These are phyloP conservation scores for Desmodesmus armatus DNA, from an alignment of 139 green algal genomes.

Conservation along the genomic window DNA sequence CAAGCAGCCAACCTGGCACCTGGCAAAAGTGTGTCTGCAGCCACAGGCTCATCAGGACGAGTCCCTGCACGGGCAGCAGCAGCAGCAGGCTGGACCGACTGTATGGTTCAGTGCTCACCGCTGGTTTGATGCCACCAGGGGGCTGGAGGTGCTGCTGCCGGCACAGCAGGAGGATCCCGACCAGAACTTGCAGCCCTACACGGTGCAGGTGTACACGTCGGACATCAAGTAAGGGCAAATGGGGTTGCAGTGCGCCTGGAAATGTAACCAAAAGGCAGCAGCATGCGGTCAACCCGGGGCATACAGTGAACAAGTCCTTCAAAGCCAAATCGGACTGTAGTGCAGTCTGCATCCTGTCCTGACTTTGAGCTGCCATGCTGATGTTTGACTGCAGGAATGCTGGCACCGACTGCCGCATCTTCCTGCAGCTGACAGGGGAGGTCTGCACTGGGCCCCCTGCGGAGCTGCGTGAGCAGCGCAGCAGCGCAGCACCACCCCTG, in stretches of 20 bases:
- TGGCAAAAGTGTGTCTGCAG: conserved; percentile 62
- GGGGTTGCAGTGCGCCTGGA: background rate
- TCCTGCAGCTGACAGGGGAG: conserved; percentile 63
- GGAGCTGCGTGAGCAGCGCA: too few relatives aligned
- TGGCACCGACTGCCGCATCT: conserved; percentile 74
- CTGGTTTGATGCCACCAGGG: conserved; percentile 60
- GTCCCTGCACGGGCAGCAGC: background rate
- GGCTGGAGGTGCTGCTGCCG: conserved; percentile 59
- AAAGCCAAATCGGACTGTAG: too few relatives aligned
- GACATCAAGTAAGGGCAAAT: conserved; percentile 46
- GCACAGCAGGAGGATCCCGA: conserved; percentile 53
- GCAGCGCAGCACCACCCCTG: background rate
- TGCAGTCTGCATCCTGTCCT: background rate
- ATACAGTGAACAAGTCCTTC: too few relatives aligned
- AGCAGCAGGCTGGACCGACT: conserved; percentile 5
- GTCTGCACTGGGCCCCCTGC: background rate
- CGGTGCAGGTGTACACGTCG: conserved; percentile 53
- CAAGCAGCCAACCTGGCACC: conserved; percentile 63
- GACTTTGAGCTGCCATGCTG: background rate
- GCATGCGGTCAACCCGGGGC: too few relatives aligned
- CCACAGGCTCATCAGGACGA: background rate
- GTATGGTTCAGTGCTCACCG: conserved; percentile 44
- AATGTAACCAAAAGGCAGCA: background rate
- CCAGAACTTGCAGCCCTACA: conserved; percentile 49
- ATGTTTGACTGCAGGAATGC: conserved; percentile 47